Base-by-base conservation (phyloP, 495 filamentous ascomycete genomes). In the Neurospora discreta region DNA sequence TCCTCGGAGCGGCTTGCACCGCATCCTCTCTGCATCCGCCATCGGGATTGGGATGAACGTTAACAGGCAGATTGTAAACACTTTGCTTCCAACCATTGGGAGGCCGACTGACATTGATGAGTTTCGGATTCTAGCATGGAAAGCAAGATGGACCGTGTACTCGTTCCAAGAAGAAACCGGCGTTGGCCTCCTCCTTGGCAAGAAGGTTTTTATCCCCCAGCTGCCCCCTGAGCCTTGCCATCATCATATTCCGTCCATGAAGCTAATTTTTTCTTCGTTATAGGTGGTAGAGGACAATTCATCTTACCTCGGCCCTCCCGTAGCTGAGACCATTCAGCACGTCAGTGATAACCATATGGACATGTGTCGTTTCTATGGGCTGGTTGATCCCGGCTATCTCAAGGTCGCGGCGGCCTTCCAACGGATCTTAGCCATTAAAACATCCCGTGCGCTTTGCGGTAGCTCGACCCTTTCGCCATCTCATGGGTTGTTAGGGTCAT, bases 301-400 rank as follows among this genome's bases (percentile, higher is more conserved):
- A 1, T 71, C 70, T 6, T 67, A 60, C 30, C 44, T 68, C 5
- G 38, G 67, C 33, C 8, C 67, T 5, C 52, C 46, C 6, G 26
- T 41, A 16, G 9, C 41, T 11, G 52, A 71, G 23, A 68, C 46
- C 16, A 20, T 65, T 5, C 52, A 68, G 38, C 70, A 68, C 46
- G 68, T 71, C 7, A 23, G 52, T 15, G 26, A 39, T 3, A 68
- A 67, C 39, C 70, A 71, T 16, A 71, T 71, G 70, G 52, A 71
- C 36, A 71, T 71, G 70, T 71, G 70, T 41, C 70, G 70, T 13
- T 71, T 71, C 38, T 36, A 65, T 16, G 46, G 33, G 4, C 11
- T 23, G 2, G 30, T n/a, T 5, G 70, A 71, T 68, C 38, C 33
- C 1, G 44, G 38, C 3, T 68, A 71, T 30, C 18, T 67, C 39